phyloP scores from a whole-genome alignment of 2,329 filamentous ascomycete genomes.

The Ceratocystis ficicola region DNA sequence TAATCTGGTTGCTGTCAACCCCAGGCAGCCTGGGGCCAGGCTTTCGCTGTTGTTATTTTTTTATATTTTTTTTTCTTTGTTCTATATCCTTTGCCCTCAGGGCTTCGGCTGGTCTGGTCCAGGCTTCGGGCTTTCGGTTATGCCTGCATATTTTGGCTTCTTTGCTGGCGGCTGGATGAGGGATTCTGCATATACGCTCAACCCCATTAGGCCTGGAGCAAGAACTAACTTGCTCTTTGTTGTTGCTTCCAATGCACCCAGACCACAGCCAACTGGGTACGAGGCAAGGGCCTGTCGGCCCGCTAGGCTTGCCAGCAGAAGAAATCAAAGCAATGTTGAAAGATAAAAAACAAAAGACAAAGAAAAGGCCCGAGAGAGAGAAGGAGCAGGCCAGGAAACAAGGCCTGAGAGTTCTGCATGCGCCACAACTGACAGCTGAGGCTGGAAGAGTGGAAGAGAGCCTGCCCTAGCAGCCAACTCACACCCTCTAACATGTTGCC shows the following conservation, averaged over 20 bases:
- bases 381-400: neutral
- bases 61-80: too few species aligned
- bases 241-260: too few species aligned
- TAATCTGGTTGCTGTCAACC: neutral
- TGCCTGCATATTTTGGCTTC: neutral
- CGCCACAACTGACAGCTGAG: constrained; percentile 11
- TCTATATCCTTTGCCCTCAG: too few species aligned
- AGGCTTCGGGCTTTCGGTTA: neutral
- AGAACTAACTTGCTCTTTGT: too few species aligned
- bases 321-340: neutral
- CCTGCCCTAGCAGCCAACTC: neutral
- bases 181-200: neutral
- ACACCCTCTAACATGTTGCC: neutral
- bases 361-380: constrained; percentile 2
- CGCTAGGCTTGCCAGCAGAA: too few species aligned
- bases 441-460: neutral
- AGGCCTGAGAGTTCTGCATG: constrained; percentile 7
- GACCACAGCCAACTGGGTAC: too few species aligned
- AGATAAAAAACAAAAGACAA: neutral
- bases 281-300: neutral
- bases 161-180: neutral
- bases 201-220: too few species aligned
- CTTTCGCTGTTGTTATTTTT: too few species aligned
- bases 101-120: neutral
- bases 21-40: neutral